These are phyloP conservation scores for Yueomyces sp. DNA, from an alignment of 1,139 yeast species.

Conservation along the genomic window DNA sequence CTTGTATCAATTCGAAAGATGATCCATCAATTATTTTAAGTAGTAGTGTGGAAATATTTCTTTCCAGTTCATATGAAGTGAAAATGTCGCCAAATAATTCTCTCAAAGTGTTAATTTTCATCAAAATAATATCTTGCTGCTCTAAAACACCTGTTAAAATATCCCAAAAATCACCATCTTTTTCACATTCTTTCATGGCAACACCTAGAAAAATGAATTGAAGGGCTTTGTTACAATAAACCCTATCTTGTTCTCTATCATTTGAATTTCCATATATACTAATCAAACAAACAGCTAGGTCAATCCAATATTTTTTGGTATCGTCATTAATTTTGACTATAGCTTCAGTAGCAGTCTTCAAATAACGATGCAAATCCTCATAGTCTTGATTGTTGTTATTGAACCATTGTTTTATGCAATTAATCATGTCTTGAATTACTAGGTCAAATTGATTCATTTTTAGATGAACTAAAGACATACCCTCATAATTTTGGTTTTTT, in stretches of 20 bases:
- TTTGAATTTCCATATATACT: slow-evolving; percentile 5
- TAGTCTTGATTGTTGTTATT: slow-evolving; percentile 1
- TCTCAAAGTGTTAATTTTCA: slow-evolving; percentile 12
- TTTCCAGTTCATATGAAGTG: slow-evolving; percentile 15
- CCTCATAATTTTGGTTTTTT: slow-evolving; percentile 7
- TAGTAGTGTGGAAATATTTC: slow-evolving; percentile 10
- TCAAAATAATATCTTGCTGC: slow-evolving; percentile 14
- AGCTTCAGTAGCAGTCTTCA: slow-evolving; percentile 8
- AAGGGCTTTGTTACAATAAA: slow-evolving; percentile 8
- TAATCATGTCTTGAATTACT: slow-evolving; percentile 9
- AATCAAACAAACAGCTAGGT: slow-evolving; percentile 12
- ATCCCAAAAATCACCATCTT: slow-evolving; percentile 7
- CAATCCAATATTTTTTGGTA: slow-evolving; percentile 13
- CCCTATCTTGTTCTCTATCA: slow-evolving; percentile 1
- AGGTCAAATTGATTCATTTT: slow-evolving; percentile 8
- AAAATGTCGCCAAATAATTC: slow-evolving; percentile 13
- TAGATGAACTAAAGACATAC: slow-evolving; percentile 9
- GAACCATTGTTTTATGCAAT: slow-evolving; percentile 10
- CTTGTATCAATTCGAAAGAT: slow-evolving; percentile 9
- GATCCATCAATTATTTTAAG: slow-evolving; percentile 13
- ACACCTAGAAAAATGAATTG: slow-evolving; percentile 14
- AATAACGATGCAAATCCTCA: slow-evolving; percentile 3
- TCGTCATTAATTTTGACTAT: slow-evolving; percentile 1
- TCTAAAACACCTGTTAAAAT: slow-evolving; percentile 17
- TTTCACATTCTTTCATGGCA: slow-evolving; percentile 8